Base-by-base conservation (phyloP, 192 early-diverging fungal species). In the Endogone sp. region DNA sequence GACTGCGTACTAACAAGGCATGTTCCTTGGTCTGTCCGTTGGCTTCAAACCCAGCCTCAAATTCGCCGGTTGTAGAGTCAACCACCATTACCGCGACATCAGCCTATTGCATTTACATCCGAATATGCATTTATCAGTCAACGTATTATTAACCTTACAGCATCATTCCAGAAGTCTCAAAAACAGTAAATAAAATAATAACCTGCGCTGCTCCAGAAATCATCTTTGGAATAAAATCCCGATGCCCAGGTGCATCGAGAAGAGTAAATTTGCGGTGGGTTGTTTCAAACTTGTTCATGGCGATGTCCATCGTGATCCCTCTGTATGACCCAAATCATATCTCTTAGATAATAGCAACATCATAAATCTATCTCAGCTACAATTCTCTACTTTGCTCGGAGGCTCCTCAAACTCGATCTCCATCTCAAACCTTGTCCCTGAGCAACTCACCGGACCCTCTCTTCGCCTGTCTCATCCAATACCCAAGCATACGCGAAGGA, bases 161-260 rank as follows among this genome's bases (percentile, higher is more conserved):
- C 29, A 16, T 11, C 23, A 26, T 25, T 28, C 3, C 26, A 65
- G 20, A 27, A 21, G 58, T 29, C 29, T 65, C 26, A 66, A 25
- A 8, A 25, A 74, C n/a, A 65, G 44, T 58, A 22, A 62, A 26
- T 28, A 3, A 13, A 44, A 44, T 4, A 44, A 4, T 44, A 76
- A 89, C 87, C 64, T 95, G 93, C 27, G 86, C 78, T 3, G 98
- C 93, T 4, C 98, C 98, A 2, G 91, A 90, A 69, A 99, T 98
- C 96, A 99, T 98, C 74, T 97, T 95, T n/a, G 98, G 96, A 62
- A 99, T 91, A 78, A 99, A 99, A 79, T 99, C 98, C 24, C 92
- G 84, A 71, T 99, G 98, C 3, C 98, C 98, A 2, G 98, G 98
- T 2, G 96, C 94, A 73, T 99, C 98, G 69, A 99, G 72, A 13